These are phyloP conservation scores for Rhodotorula toruloides DNA, from an alignment of 768 basidiomycete genomes.

Conservation along the genomic window DNA sequence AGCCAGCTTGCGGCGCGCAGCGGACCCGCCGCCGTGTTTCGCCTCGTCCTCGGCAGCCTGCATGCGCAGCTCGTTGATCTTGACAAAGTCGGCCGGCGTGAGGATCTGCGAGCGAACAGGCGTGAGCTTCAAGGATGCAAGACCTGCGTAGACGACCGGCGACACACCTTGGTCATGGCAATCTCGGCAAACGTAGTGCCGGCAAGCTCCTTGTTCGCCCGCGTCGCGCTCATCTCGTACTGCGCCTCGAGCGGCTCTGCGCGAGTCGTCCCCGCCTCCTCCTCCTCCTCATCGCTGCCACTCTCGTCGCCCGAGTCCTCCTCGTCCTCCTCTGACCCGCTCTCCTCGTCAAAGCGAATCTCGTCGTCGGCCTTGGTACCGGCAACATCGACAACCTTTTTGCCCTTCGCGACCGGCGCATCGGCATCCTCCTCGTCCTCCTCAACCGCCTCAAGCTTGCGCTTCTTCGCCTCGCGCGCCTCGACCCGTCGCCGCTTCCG, in stretches of 20 bases:
- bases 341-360: slow-evolving; percentile 30
- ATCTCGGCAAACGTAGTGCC: slow-evolving; percentile 58
- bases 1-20: slow-evolving; percentile 83
- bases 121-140: neutral
- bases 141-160: neutral
- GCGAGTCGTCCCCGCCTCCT: slow-evolving; percentile 13
- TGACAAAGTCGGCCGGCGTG: slow-evolving; percentile 91
- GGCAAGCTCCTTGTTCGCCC: slow-evolving; percentile 43
- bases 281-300: neutral
- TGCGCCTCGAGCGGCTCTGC: slow-evolving; percentile 24
- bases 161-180: slow-evolving; percentile 69
- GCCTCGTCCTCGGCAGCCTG: slow-evolving; percentile 69
- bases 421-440: slow-evolving; percentile 53
- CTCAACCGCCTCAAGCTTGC: slow-evolving; percentile 27
- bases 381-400: slow-evolving; percentile 27
- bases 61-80: slow-evolving; percentile 80
- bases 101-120: slow-evolving; percentile 61
- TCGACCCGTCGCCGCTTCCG: slow-evolving; percentile 26
- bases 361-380: slow-evolving; percentile 33
- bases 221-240: slow-evolving; percentile 36
- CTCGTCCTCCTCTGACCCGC: slow-evolving; percentile 11
- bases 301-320: slow-evolving; percentile 13
- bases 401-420: slow-evolving; percentile 23
- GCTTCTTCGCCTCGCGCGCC: slow-evolving; percentile 32
- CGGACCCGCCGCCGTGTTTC: slow-evolving; percentile 63